phyloP scores from a whole-genome alignment of 176 grass and related monocot species.

The Paspalum notatum region DNA sequence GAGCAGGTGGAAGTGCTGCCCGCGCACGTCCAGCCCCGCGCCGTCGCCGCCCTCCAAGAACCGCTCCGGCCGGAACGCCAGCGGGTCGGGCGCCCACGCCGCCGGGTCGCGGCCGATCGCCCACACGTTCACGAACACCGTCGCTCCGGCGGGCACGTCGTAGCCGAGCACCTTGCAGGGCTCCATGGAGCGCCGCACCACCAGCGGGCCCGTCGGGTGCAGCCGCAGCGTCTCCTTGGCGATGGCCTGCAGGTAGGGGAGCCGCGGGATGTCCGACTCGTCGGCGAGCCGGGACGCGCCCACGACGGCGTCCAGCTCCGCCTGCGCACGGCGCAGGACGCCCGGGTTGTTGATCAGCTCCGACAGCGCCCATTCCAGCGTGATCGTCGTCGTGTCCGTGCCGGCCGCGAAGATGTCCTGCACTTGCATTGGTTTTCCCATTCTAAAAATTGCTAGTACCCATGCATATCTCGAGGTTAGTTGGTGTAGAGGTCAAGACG shows the following conservation, averaged over 20 bases:
- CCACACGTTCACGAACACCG: constrained; percentile 65
- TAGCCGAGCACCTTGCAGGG: constrained; percentile 49
- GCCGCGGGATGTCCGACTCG: constrained; percentile 53
- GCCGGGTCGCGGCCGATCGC: constrained; percentile 62
- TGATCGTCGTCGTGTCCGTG: constrained; percentile 66
- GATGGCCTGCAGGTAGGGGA: constrained; percentile 75
- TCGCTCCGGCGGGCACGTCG: constrained; percentile 56
- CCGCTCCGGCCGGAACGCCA: constrained; percentile 67
- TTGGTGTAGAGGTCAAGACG: no score
- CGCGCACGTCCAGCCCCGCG: constrained; percentile 52
- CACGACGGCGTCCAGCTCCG: constrained; percentile 61
- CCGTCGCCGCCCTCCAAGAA: constrained; percentile 17
- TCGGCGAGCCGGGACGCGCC: constrained; percentile 46
- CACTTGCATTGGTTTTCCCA: no score
- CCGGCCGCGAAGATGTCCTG: constrained; percentile 77
- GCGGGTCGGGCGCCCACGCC: constrained; percentile 47
- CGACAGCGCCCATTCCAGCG: constrained; percentile 68
- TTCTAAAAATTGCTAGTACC: no score
- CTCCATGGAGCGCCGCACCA: constrained; percentile 42
- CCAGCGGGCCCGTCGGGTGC: constrained; percentile 60
- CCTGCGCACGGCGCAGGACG: constrained; percentile 36
- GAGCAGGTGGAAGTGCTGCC: constrained; percentile 75
- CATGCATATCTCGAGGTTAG: no score
- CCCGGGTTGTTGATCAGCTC: constrained; percentile 70
- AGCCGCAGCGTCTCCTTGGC: constrained; percentile 69